Evolutionary conservation across 2,329 filamentous ascomycete genomes (phyloP), one percentile per base, ranked within the genome.

Genomic region (Pezicula carpinea): DNA sequence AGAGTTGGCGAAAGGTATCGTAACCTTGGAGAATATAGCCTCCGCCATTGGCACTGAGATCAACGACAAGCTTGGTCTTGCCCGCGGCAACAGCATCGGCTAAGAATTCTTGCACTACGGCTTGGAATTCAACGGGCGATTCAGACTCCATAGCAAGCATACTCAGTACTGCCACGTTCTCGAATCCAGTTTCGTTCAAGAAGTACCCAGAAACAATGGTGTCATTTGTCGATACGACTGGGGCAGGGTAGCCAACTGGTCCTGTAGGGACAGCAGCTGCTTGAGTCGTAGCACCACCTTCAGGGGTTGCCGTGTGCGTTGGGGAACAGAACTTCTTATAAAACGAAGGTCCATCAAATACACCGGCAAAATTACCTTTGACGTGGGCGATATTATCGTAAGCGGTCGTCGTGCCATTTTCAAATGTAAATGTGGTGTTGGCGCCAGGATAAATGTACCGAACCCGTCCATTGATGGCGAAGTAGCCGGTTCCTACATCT

Each of bases 1-100:
- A 63, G 40, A 64, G 56, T 38, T 71, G 60, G 17, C 64, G 59
- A 58, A 82, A 83, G 0, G 74, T 51, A 44, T 75, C 71, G 38
- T 70, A 72, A 1, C 71, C 74, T 6, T 71, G 66, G 6, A 66
- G 55, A 13, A 79, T 58, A 38, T 64, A 63, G 1, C 83, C 83
- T 33, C 83, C 83, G 0, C 68, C 69, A 53, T 87, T 88, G 2
- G 68, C 71, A 4, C 76, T 73, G 6, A 87, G 58, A 52, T 87
- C 84, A 49, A 87, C 76, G 23, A 87, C 70, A 5, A 87, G 67
- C 59, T 78, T 82, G 2, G 68, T 77, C 59, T 81, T 82, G 2
- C 71, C 69, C 2, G 67, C 66, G 2, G 61, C 52, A 35, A 71
- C 69, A 11, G 71, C 71, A 34, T 67, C 64, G 0, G 67, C 63